Evolutionary conservation across 352 stramenopile species (phyloP), one percentile per base, ranked within the genome.

Genomic region (Globisporangium solare): DNA sequence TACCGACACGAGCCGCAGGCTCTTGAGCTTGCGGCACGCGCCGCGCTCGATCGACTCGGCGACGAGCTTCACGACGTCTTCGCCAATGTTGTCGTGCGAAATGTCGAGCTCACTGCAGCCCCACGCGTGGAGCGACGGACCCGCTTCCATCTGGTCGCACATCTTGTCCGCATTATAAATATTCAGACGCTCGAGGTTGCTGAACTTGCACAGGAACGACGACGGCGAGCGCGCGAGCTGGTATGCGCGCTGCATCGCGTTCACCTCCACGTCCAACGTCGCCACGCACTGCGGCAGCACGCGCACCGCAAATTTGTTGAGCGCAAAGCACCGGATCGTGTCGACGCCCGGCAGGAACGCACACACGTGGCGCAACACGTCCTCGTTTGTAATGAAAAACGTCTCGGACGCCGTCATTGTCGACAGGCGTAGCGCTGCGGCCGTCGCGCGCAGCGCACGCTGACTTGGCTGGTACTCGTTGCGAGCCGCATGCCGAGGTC

Each of bases 331-430:
- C 5, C 69, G 73, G 39, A 90, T 67, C 4, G 80, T 89, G 51
- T 94, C 80, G 0, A 70, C 54, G 12, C 85, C 85, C 0, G 81
- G 67, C 11, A 94, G 51, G 61, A 76, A 93, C 21, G 71, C 66
- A 59, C 89, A 94, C 11, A 94, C 69, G 52, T 69, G 66, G 22
- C 73, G 79, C 0, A 92, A 58, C 15, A 92, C 59, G 21, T 89
- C 83, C 52, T 92, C 80, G 45, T 88, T 88, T 53, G 76, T 83
- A 42, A 79, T 50, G 47, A 92, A 86, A 51, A 93, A 88, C 2
- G 61, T 64, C 17, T 68, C 71, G 51, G 56, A 71, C 54, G 21
- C 49, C n/a, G 32, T 67, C 45, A 63, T 15, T 2, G 15, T 35
- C 5, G 46, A 51, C 20, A 51, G 46, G 2, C 14, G 14, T 3